A percentile compares a stretch with the other conserved stretches of the same genome.
Conservation (phyloP, 2,329 filamentous ascomycete species). For the Fusarium devonianum region DNA sequence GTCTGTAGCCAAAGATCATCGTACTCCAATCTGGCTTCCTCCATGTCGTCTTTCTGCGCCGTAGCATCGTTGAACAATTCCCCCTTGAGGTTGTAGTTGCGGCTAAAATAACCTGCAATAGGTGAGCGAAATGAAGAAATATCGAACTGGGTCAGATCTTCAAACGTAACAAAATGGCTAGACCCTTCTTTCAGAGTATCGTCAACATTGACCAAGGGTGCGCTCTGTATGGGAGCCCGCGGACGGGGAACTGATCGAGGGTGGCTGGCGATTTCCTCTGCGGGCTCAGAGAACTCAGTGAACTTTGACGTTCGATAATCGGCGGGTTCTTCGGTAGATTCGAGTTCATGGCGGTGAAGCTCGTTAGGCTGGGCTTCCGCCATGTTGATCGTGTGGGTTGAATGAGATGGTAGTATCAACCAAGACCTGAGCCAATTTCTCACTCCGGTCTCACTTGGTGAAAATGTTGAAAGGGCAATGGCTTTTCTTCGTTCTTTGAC, state of each 20-base stretch:
- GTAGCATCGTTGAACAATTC: background rate
- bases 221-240: background rate
- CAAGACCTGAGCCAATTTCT: too few relatives aligned
- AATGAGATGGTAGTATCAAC: too few relatives aligned
- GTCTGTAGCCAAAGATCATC: conserved; percentile 20
- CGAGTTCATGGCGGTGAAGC: too few relatives aligned
- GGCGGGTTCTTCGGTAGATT: background rate
- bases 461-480: too few relatives aligned
- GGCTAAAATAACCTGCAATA: conserved; percentile 9
- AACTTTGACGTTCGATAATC: background rate
- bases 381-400: too few relatives aligned
- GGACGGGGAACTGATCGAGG: background rate
- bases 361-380: background rate
- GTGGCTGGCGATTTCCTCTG: background rate
- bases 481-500: too few relatives aligned
- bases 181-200: background rate
- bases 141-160: background rate
- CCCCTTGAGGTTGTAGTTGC: conserved; percentile 5
- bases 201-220: background rate
- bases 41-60: background rate
- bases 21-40: conserved; percentile 3
- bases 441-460: too few relatives aligned
- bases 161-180: background rate
- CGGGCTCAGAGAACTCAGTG: background rate
- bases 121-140: background rate